Evolutionary conservation across 2,329 filamentous ascomycete species (phyloP).

Genomic region (Aotearoamyces nothofagi): DNA sequence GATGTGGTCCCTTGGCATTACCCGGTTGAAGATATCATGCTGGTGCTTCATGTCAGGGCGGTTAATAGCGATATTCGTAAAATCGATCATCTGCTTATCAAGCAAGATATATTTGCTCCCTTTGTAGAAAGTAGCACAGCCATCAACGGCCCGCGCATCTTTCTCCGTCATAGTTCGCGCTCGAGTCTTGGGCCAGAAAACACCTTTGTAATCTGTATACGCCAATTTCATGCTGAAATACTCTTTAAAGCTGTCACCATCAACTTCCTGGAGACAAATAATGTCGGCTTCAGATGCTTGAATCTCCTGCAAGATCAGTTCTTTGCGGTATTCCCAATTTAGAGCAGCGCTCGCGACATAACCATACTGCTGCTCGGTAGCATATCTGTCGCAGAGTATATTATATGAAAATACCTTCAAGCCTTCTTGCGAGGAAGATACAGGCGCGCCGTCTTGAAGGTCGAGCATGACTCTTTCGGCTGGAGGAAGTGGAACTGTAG

Average conservation of each 20-base stretch:
- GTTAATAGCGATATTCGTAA: conserved; percentile 82
- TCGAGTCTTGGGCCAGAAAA: conserved; percentile 82
- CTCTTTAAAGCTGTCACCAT: conserved; percentile 80
- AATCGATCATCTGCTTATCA: conserved; percentile 89
- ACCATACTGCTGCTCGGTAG: conserved; percentile 71
- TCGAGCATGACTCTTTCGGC: conserved; percentile 62
- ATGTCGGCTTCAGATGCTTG: conserved; percentile 71
- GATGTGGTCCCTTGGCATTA: conserved; percentile 98
- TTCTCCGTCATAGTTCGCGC: conserved; percentile 85
- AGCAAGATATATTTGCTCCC: conserved; percentile 84
- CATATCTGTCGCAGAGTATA: conserved; percentile 86
- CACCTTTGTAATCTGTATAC: conserved; percentile 79
- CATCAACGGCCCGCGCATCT: conserved; percentile 81
- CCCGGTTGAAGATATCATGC: conserved; percentile 93
- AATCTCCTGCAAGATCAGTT: conserved; percentile 73
- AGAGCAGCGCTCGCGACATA: conserved; percentile 77
- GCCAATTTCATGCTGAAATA: conserved; percentile 81
- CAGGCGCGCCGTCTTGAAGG: conserved; percentile 51
- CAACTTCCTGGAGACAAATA: conserved; percentile 85
- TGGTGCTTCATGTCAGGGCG: conserved; percentile 94
- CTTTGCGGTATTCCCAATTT: conserved; percentile 73
- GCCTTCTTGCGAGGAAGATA: conserved; percentile 40
- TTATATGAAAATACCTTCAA: conserved; percentile 90
- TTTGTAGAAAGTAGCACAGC: conserved; percentile 95
- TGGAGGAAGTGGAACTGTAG: conserved; percentile 60